Evolutionary conservation across 192 early-diverging fungal genomes (phyloP), one percentile per base, ranked within the genome.

Genomic region (Entomortierella beljakovae): DNA sequence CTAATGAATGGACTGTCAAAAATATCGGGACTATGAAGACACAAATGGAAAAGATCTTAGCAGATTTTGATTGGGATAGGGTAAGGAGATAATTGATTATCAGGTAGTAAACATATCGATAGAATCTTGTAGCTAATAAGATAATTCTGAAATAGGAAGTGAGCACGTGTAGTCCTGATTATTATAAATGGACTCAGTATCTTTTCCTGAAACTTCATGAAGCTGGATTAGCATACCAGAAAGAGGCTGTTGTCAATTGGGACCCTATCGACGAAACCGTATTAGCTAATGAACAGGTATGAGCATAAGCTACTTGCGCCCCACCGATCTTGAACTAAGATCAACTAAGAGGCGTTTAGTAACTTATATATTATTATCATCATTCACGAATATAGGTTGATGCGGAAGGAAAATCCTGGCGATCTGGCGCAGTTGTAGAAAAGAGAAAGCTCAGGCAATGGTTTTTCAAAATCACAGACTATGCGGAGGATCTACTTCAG

Each of bases 231-330:
- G 92, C 93, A 7, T 96, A 99, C 74, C 92, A 92, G 69, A 95
- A 95, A 64, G 92, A 95, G 53, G 93, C 94, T 1, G 63, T 93
- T 26, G 96, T 99, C 7, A 99, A 99, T 83, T 99, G 97, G 97
- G 97, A 99, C 82, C 97, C 97, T 1, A 83, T 99, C 2, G 96
- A 99, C 70, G 84, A 95, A 64, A 99, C 97, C 0, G 96, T 99
- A 11, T 80, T 99, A 52, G 96, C 97, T 0, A 99, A 99, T 74
- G 97, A 99, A 75, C 97, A 95, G 81, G 90, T 94, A 72, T 13
- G 1, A 23, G 20, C 9, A 23, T 25, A 53, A 23, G 13, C 10
- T 8, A 11, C 42, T 43, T 43, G 18, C n/a, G n/a, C n/a, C n/a
- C n/a, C n/a, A n/a, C n/a, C n/a, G n/a, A n/a, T n/a, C n/a, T n/a